Evolutionary conservation across 768 basidiomycete species (phyloP).

Genomic region (Russula sp.): DNA sequence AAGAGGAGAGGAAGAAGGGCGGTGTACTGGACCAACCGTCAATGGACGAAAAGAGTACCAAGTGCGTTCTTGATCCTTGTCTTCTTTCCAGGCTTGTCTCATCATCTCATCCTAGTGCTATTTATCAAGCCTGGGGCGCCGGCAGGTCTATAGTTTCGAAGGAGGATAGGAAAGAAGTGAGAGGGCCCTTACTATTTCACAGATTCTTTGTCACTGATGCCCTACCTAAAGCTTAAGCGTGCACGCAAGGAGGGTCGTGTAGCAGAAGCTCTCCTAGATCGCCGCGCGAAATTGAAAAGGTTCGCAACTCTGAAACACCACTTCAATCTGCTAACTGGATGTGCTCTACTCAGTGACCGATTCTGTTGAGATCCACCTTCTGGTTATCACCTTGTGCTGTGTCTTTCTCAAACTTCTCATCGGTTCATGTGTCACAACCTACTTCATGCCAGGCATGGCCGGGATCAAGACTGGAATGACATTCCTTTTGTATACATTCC

Average conservation of each 20-base stretch:
- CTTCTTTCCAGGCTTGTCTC: slow-evolving; percentile 4
- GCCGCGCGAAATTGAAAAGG: slow-evolving; percentile 84
- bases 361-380: slow-evolving; percentile 41
- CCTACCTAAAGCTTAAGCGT: slow-evolving; percentile 57
- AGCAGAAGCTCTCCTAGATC: slow-evolving; percentile 75
- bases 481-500: neutral
- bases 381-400: neutral
- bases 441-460: neutral
- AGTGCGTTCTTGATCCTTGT: slow-evolving; percentile 47
- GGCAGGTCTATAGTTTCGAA: slow-evolving; percentile 66
- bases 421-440: neutral
- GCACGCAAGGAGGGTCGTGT: slow-evolving; percentile 79
- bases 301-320: slow-evolving; percentile 33
- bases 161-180: slow-evolving; percentile 71
- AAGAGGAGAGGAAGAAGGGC: slow-evolving; percentile 53
- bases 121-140: slow-evolving; percentile 84
- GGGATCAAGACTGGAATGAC: neutral
- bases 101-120: slow-evolving; percentile 44
- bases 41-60: slow-evolving; percentile 71
- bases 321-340: slow-evolving; percentile 17
- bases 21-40: slow-evolving; percentile 33
- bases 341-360: slow-evolving; percentile 40
- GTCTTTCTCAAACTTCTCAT: neutral
- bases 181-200: slow-evolving; percentile 28
- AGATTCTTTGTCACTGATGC: slow-evolving; percentile 17